Base-by-base conservation (phyloP, 2,329 filamentous ascomycete species). In the Fusarium brevicatenulatum region DNA sequence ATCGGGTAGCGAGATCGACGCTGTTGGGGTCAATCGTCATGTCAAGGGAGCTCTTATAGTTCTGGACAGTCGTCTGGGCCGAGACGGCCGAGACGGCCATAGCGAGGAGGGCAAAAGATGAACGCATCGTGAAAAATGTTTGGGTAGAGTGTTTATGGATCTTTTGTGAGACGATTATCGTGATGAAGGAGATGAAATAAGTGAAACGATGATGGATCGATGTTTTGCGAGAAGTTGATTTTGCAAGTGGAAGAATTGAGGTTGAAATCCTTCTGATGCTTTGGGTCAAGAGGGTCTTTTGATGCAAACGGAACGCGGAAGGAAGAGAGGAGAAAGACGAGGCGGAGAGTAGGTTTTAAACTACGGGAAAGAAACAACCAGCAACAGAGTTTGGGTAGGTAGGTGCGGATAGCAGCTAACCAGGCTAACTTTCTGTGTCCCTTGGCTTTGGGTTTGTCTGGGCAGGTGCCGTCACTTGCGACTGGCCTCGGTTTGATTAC, bases 31-130 rank as follows among this genome's bases (percentile, higher is more conserved):
- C 75, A 69, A 89, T 84, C 13, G 68, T 79, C 81, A 83, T 83
- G 75, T 83, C 73, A 50, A 83, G 80, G 57, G 81, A 78, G 77
- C 80, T 82, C 58, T 80, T 85, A 77, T 85, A 88, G 80, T 84
- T 85, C 60, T 81, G 76, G 50, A 80, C 79, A 46, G 64, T 23
- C 63, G 64, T 23, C 63, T 73, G 82, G 55, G 85, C 85, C 68
- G 81, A 83, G 71, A 83, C 84, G 66, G 82, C 77, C 63, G 81
- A 78, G 71, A 83, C 81, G 73, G 86, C 86, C 72, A 88, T 80
- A 78, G 84, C 83, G 74, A 84, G 74, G 72, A 85, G 67, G 67
- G 83, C 78, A 68, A 82, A 70, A 71, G 81, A 80, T 71, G 79
- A 79, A 75, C 83, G 85, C 85, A 86, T 86, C 56, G 72, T 82